These are phyloP conservation scores for Golovinomyces cichoracearum DNA, from an alignment of 2,329 filamentous ascomycete species.

Conservation along the genomic window DNA sequence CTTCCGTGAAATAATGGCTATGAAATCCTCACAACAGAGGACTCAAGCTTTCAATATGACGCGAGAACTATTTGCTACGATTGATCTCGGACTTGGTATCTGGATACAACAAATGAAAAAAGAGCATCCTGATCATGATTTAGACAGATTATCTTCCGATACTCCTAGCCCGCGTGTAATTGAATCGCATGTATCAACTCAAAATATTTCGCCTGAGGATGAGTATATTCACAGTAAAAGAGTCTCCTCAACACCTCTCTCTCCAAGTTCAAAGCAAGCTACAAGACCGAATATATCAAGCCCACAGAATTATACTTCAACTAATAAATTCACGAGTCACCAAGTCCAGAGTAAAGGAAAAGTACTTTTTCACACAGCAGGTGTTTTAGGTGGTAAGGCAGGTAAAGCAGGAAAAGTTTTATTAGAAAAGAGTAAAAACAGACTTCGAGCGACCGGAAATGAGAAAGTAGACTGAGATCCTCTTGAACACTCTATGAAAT, in stretches of 20 bases:
- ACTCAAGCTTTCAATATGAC: constrained; percentile 50
- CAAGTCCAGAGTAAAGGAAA: constrained; percentile 45
- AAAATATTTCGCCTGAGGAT: constrained; percentile 20
- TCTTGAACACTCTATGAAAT: constrained; percentile 14
- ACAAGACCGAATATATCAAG: constrained; percentile 4
- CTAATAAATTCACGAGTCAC: constrained; percentile 12
- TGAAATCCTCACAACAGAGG: constrained; percentile 38
- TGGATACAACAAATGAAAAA: constrained; percentile 26
- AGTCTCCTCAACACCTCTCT: constrained; percentile 7
- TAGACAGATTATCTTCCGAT: constrained; percentile 11
- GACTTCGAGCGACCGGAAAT: constrained; percentile 34
- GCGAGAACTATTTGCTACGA: constrained; percentile 39
- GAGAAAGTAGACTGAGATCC: constrained; percentile 64
- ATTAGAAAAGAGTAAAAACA: constrained; percentile 72
- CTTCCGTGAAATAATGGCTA: constrained; percentile 54
- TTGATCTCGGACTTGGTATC: constrained; percentile 46
- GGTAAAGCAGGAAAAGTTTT: constrained; percentile 70
- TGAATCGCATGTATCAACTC: constrained; percentile 3
- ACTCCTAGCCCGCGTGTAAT: constrained; percentile 4
- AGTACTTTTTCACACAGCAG: constrained; percentile 64
- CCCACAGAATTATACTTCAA: constrained; percentile 5
- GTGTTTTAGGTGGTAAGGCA: constrained; percentile 39
- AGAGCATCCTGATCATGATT: constrained; percentile 24
- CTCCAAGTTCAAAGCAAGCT: constrained; percentile 3
- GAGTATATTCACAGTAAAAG: constrained; percentile 31